Percentiles rank a stretch among this genome's conserved stretches.
Conservation (phyloP, 208 protist species). For the Leishmania turanica region DNA sequence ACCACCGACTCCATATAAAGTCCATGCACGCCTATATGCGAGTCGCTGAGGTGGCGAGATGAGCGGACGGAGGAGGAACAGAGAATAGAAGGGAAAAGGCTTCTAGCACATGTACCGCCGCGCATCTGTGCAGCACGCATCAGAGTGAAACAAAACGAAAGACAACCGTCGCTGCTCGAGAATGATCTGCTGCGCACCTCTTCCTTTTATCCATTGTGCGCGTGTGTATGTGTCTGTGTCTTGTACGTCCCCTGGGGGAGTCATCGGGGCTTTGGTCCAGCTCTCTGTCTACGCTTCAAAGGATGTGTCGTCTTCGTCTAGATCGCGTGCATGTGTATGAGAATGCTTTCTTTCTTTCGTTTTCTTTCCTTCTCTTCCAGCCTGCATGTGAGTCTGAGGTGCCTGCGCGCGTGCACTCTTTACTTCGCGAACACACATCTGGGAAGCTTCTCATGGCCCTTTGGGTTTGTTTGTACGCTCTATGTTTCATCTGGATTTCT, state of each 20-base stretch:
- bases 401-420: too few species aligned
- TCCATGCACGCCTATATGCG: background rate
- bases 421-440: too few species aligned
- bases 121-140: background rate
- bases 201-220: conserved; percentile 8
- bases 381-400: too few species aligned
- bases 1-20: background rate
- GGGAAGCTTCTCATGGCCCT: too few species aligned
- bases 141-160: background rate
- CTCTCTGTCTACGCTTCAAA: background rate
- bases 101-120: background rate
- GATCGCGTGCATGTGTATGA: background rate
- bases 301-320: background rate
- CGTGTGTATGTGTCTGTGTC: background rate
- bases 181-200: background rate
- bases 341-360: background rate
- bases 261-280: background rate
- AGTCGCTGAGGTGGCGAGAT: background rate
- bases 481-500: background rate
- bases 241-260: background rate
- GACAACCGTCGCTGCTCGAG: background rate
- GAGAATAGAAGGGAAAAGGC: background rate
- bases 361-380: background rate
- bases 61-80: background rate
- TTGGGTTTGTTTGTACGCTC: too few species aligned